Base-by-base conservation (phyloP, 2,329 filamentous ascomycete genomes). In the Thielaviopsis musarum region DNA sequence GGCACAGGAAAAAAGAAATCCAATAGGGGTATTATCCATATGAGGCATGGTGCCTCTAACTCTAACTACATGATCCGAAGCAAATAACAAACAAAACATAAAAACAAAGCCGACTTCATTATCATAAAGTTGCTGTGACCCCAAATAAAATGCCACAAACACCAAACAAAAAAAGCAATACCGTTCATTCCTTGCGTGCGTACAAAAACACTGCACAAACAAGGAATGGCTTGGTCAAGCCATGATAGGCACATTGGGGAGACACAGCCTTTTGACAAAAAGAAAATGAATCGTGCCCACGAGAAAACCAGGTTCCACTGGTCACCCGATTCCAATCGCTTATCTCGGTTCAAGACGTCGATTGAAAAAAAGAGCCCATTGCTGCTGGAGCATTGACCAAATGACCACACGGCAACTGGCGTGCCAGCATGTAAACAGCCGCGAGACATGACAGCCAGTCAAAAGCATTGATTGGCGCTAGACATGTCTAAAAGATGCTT, bases 51-150 rank as follows among this genome's bases (percentile, higher is more conserved):
- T 28, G 52, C 58, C 48, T 53, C 38, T 52, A 57, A 57, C 54
- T 59, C 41, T 57, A 60, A 60, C 49, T 60, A 60, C 51, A 60
- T 56, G 38, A 34, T 57, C 54, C 48, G 24, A 54, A 60, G 24
- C 30, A 53, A 60, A 58, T 26, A 54, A 58, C 30, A 24, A 53
- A 57, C 22, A 60, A 41, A 51, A 48, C 41, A 34, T 45, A 30
- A 61, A 49, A 54, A 52, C 60, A 54, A 28, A 57, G 49, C 57
- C 60, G 41, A 57, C 49, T 51, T 62, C 57, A 59, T 62, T 59
- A 59, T 62, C 57, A 59, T 62, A 59, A 62, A 52, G 26, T 51
- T 57, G 30, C 41, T 57, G 54, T 59, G 54, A 52, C 57, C 54
- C 57, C 30, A n/a, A 22, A 52, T n/a, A n/a, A 54, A 56, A 54